Evolutionary conservation across 768 basidiomycete genomes (phyloP).

Genomic region (Pleurotus djamor): DNA sequence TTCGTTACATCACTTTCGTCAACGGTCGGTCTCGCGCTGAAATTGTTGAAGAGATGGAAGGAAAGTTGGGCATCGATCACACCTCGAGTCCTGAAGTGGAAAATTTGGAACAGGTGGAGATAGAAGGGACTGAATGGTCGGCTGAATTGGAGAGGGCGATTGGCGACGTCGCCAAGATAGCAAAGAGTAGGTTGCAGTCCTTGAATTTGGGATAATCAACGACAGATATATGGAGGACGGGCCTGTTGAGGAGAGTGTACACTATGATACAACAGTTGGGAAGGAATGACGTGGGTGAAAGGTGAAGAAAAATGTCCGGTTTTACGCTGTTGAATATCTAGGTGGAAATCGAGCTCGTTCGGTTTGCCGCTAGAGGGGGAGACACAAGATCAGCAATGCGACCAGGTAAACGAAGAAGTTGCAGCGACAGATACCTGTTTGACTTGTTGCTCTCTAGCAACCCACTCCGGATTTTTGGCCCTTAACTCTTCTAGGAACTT

Average conservation of each 20-base stretch:
- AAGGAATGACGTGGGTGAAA: neutral
- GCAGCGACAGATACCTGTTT: slow-evolving; percentile 38
- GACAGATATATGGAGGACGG: slow-evolving; percentile 1
- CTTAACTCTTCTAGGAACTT: slow-evolving; percentile 56
- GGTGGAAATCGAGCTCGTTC: slow-evolving; percentile 7
- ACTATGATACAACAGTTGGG: neutral
- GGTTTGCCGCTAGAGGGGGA: slow-evolving; percentile 5
- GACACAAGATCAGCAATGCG: neutral
- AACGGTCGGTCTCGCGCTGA: slow-evolving; percentile 73
- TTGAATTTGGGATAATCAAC: slow-evolving; percentile 32
- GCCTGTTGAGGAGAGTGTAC: neutral
- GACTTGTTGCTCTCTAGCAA: slow-evolving; percentile 47
- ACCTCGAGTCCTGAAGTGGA: slow-evolving; percentile 42
- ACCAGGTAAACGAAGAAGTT: neutral
- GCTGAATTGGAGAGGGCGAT: slow-evolving; percentile 73
- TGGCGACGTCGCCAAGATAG: slow-evolving; percentile 72
- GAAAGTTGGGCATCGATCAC: slow-evolving; percentile 49
- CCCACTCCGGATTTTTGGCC: slow-evolving; percentile 60
- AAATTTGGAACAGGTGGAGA: slow-evolving; percentile 32
- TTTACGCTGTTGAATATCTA: slow-evolving; percentile 1
- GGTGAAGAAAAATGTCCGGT: neutral
- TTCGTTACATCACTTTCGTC: slow-evolving; percentile 92
- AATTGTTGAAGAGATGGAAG: slow-evolving; percentile 82
- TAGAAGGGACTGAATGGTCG: slow-evolving; percentile 50
- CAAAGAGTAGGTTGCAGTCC: slow-evolving; percentile 58